Evolutionary conservation across 164 flowering plant species (phyloP), one percentile per base, ranked within the genome.

Genomic region (Saururus chinensis): DNA sequence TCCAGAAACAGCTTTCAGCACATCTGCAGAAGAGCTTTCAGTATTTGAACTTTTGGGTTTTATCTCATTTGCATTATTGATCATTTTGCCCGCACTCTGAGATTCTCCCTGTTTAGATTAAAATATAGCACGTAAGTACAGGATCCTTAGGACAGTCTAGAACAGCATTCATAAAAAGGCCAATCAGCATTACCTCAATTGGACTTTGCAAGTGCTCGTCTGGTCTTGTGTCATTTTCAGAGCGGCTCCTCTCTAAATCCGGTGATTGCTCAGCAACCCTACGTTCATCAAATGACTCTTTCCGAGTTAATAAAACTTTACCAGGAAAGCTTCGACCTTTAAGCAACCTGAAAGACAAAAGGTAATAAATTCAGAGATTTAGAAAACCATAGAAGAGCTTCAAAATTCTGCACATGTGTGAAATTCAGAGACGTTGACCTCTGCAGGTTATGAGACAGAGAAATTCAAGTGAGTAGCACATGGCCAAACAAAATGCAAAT

Each of bases 251-350:
- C 55, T 57, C 80, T 63, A 62, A 69, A 59, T 60, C 75, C 11
- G 91, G 83, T 40, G 88, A 78, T 6, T 12, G 64, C 40, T 69
- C 77, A 24, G 68, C 66, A 37, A 63, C 49, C 62, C 69, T 56
- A 51, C 82, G 57, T 42, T 70, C 74, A 59, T 72, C 77, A 37
- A 76, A 42, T 49, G 88, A 86, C 60, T 85, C 95, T 63, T 83
- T 83, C 57, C 89, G 75, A 37, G 85, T 82, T 62, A 93, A 60
- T 72, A 90, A 74, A 52, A 93, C 82, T 71, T 93, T 93, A 21
- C 99, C 97, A 75, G 99, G 99, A 69, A 93, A 88, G 71, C 82
- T 86, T 41, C 97, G 88, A 24, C 97, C 99, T 74, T 90, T 84
- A 26, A 90, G 89, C 73, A 89, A 75, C 77, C 97, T 90, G 65